These are phyloP conservation scores for Centaurea solstitialis DNA, from an alignment of 129 eudicot genomes.

Conservation along the genomic window DNA sequence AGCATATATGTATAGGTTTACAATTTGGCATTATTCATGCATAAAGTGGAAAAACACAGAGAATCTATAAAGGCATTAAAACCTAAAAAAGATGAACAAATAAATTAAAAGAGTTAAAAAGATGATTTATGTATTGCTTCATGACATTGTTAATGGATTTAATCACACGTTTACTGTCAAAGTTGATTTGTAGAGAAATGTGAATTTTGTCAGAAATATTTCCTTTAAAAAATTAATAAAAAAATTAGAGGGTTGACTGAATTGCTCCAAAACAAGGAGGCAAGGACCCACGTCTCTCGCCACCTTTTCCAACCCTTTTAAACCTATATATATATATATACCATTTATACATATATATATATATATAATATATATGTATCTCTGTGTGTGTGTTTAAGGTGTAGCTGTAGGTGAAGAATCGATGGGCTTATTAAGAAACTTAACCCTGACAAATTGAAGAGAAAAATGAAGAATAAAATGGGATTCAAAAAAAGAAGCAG, in stretches of 20 bases:
- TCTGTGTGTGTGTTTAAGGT: constrained; percentile 1
- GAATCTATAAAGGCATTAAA: constrained; percentile 44
- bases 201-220: constrained; percentile 39
- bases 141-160: constrained; percentile 38
- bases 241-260: constrained; percentile 40
- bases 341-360: too few species aligned
- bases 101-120: constrained; percentile 43
- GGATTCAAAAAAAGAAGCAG: constrained; percentile 13
- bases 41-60: constrained; percentile 42
- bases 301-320: constrained; percentile 39
- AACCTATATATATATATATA: background rate
- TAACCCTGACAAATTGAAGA: constrained; percentile 23
- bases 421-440: constrained; percentile 1
- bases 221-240: constrained; percentile 21
- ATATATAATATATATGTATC: background rate
- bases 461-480: constrained; percentile 40
- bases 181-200: constrained; percentile 40
- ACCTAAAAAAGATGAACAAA: constrained; percentile 26
- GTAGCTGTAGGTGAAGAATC: constrained; percentile 23
- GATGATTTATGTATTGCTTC: constrained; percentile 40
- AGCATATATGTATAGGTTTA: constrained; percentile 3
- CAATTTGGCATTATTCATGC: constrained; percentile 37
- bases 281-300: constrained; percentile 89
- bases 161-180: constrained; percentile 47
- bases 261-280: constrained; percentile 56